Evolutionary conservation across 2,329 filamentous ascomycete species (phyloP), one percentile per base, ranked within the genome.

Genomic region (Fusarium newnesense): DNA sequence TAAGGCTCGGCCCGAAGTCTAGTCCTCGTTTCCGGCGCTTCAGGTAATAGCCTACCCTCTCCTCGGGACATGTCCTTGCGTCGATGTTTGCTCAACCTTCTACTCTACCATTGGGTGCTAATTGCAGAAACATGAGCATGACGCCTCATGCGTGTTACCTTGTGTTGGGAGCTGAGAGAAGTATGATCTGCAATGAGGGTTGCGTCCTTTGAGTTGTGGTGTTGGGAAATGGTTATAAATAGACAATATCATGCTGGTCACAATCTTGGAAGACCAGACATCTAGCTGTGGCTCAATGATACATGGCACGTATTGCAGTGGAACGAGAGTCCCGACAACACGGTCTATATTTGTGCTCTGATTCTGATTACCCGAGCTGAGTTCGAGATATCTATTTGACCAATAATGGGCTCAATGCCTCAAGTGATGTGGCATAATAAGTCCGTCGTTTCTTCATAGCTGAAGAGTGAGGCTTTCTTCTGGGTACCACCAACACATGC

Each of bases 1-100:
- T 44, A 50, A 40, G 62, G 61, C 66, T 63, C 66, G 57, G 49
- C 40, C 70, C 62, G 52, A 73, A 65, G 18, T 60, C 57, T 43
- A 52, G 24, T 47, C 49, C n/a, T 60, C 32, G 32, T 43, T 43
- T 19, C 26, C 30, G 43, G 36, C 44, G 61, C 54, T 40, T 66
- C 68, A 60, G 18, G 42, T 40, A 34, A 60, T 60, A 71, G 30
- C 54, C 62, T 64, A 56, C 49, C 70, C n/a, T 60, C n/a, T 36
- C 24, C n/a, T 64, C 40, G 54, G 62, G 26, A 60, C 54, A 56
- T 47, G n/a, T 36, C 57, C 47, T 67, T 53, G 63, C 58, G 34
- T 60, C 62, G 34, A 43, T 68, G 54, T 74, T 74, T 73, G 50
- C 58, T 68, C 18, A 13, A 39, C 37, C 44, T 36, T 34, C 40